These are phyloP conservation scores for Ogataea angusta DNA, from an alignment of 805 yeast genomes.

Conservation along the genomic window DNA sequence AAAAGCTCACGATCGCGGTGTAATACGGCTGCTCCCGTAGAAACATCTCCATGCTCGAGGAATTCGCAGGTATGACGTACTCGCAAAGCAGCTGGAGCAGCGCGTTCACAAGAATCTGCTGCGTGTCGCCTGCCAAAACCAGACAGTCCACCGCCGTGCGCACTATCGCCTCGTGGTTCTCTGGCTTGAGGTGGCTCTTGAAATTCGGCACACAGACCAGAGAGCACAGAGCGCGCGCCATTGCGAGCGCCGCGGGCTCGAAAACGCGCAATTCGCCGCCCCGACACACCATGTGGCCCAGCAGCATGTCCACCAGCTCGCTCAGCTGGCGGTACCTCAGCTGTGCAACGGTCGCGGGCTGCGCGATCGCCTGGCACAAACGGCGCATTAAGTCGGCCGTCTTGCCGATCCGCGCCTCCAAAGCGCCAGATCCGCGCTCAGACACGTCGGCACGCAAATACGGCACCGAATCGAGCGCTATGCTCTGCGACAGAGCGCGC, in stretches of 20 bases:
- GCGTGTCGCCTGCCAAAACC: not conserved
- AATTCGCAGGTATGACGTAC: conserved; percentile 1
- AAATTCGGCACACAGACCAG: conserved; percentile 26
- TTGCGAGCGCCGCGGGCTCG: conserved; percentile 31
- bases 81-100: not conserved
- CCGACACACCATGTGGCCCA: conserved; percentile 10
- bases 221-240: conserved; percentile 27
- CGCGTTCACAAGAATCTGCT: not conserved
- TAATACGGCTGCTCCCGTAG: not conserved
- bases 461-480: conserved; percentile 21
- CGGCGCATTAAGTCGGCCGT: conserved; percentile 22
- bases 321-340: conserved; percentile 29
- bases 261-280: conserved; percentile 13
- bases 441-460: conserved; percentile 23
- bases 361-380: conserved; percentile 13
- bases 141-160: conserved; percentile 1
- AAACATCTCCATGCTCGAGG: conserved; percentile 7
- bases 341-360: conserved; percentile 12
- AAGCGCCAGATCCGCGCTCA: conserved; percentile 6
- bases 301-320: conserved; percentile 20
- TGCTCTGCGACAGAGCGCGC: conserved; percentile 19
- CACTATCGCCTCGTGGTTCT: conserved; percentile 19
- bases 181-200: conserved; percentile 24
- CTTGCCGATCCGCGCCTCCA: conserved; percentile 24
- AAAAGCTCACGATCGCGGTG: not conserved